A percentile compares a stretch with the other conserved stretches of the same genome.
Evolutionary conservation across 208 protist genomes (phyloP).

Genomic region (Leishmania braziliensis): DNA sequence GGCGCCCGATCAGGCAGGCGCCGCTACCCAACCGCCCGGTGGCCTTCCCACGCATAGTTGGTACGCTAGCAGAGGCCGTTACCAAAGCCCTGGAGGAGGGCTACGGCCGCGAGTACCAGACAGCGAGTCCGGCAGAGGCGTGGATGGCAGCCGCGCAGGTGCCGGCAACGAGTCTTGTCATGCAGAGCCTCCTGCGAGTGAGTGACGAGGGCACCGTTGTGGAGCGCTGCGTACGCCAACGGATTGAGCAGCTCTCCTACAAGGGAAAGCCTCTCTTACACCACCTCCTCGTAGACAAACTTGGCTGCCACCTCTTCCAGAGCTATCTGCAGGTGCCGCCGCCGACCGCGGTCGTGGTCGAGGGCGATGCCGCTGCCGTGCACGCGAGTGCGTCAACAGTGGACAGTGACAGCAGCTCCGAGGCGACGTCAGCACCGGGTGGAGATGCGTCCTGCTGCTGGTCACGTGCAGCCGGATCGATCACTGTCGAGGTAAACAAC

Average conservation of each 20-base stretch:
- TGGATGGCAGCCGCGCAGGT: conserved; percentile 76
- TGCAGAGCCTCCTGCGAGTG: conserved; percentile 85
- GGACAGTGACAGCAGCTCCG: background rate
- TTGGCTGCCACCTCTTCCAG: conserved; percentile 87
- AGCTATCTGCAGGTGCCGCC: conserved; percentile 73
- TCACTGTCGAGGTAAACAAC: conserved; percentile 46
- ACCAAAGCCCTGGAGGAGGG: conserved; percentile 57
- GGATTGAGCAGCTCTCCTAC: conserved; percentile 52
- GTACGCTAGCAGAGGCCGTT: conserved; percentile 45
- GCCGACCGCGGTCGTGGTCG: conserved; percentile 43
- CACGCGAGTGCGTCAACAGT: background rate
- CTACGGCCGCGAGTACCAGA: conserved; percentile 51
- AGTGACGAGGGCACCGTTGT: conserved; percentile 47
- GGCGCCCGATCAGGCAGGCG: conserved; percentile 67
- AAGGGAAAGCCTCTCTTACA: conserved; percentile 56
- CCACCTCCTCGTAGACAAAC: conserved; percentile 58
- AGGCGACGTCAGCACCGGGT: conserved; percentile 9
- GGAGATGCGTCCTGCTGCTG: conserved; percentile 51
- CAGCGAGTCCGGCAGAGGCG: conserved; percentile 37
- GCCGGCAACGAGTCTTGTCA: conserved; percentile 75
- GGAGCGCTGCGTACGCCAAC: conserved; percentile 53
- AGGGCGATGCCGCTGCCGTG: conserved; percentile 37
- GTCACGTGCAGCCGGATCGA: conserved; percentile 56
- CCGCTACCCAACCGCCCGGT: conserved; percentile 48
- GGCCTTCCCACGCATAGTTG: conserved; percentile 46